Conservation (phyloP, 1,284 basidiomycete species). For the Meira nashicola region DNA sequence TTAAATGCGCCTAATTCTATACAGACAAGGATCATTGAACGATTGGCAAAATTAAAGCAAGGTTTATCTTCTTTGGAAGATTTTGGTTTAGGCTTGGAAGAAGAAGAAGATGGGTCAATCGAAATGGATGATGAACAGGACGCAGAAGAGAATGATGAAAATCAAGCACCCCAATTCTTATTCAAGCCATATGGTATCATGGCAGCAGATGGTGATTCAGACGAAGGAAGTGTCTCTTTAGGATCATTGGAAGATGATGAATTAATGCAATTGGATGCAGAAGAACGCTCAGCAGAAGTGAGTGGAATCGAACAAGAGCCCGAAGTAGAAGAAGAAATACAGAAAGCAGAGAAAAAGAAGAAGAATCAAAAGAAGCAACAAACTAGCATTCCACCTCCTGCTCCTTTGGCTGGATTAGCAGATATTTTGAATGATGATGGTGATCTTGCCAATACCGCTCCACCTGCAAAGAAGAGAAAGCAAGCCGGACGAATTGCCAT, state of each 20-base stretch:
- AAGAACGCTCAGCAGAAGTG: constrained; percentile 20
- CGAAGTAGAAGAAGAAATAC: background rate
- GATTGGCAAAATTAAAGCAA: constrained; percentile 80
- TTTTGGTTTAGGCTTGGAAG: constrained; percentile 30
- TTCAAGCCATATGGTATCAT: background rate
- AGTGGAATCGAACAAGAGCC: constrained; percentile 13
- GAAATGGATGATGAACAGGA: constrained; percentile 20
- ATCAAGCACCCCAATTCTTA: constrained; percentile 10
- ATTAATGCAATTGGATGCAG: constrained; percentile 27
- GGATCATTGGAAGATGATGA: constrained; percentile 40
- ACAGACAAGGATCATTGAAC: constrained; percentile 65
- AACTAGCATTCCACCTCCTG: constrained; percentile 14
- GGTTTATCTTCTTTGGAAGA: constrained; percentile 66
- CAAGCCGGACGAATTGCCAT: constrained; percentile 7
- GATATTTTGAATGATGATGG: constrained; percentile 26
- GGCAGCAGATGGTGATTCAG: constrained; percentile 13
- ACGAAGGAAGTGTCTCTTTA: constrained; percentile 21
- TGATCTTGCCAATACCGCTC: background rate
- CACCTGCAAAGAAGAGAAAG: constrained; percentile 7
- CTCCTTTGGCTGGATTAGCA: constrained; percentile 28
- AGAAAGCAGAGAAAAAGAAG: constrained; percentile 12
- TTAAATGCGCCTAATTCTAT: constrained; percentile 24
- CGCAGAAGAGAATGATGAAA: constrained; percentile 17
- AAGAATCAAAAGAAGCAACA: constrained; percentile 16
- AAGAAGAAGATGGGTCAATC: constrained; percentile 14